These are phyloP conservation scores for Collybia sordida DNA, from an alignment of 768 basidiomycete species.

Conservation along the genomic window DNA sequence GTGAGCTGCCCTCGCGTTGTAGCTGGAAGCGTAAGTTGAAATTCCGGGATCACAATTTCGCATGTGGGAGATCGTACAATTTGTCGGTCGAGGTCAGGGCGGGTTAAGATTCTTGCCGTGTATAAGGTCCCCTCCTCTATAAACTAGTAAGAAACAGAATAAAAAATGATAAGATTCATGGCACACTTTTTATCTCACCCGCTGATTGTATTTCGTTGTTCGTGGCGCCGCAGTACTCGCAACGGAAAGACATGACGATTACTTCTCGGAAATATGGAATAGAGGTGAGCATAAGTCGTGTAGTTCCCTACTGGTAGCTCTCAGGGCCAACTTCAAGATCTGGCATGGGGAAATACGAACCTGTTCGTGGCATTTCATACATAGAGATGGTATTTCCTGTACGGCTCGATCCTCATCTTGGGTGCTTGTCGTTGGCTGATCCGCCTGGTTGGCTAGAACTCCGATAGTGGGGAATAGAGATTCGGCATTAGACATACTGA, in stretches of 20 bases:
- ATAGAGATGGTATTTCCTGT: conserved; percentile 86
- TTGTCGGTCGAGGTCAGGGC: conserved; percentile 87
- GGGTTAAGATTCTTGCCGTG: conserved; percentile 72
- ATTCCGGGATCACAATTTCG: conserved; percentile 82
- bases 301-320: conserved; percentile 65
- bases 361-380: conserved; percentile 93
- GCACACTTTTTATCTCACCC: conserved; percentile 78
- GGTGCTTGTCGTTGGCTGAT: conserved; percentile 28
- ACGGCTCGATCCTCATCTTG: conserved; percentile 63
- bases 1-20: conserved; percentile 87
- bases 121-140: conserved; percentile 83
- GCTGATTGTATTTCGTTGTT: conserved; percentile 98
- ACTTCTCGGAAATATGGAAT: conserved; percentile 97
- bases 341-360: conserved; percentile 38
- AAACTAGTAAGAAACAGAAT: not conserved
- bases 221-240: conserved; percentile 83
- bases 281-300: conserved; percentile 84
- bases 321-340: conserved; percentile 14
- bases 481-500: not conserved
- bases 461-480: conserved; percentile 56
- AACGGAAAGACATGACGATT: conserved; percentile 95
- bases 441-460: conserved; percentile 46
- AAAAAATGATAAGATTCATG: not conserved
- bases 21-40: conserved; percentile 87
- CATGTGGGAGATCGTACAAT: conserved; percentile 86